Conservation (phyloP, 257 asterid genomes). For the Verbena officinalis region DNA sequence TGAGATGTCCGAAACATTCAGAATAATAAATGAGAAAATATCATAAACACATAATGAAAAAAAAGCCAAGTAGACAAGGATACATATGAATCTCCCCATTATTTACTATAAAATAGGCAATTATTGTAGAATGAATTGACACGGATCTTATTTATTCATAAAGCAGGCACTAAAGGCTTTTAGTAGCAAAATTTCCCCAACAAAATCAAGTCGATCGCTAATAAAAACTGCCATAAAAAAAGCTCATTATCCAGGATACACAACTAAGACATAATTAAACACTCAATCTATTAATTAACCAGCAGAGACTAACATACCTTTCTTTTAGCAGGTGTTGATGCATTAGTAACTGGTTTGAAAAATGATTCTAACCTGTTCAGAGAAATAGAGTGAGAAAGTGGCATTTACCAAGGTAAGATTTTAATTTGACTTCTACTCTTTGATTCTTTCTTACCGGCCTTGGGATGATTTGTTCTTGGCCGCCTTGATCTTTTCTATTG, state of each 20-base stretch:
- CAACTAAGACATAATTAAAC: background rate
- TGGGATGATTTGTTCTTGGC: constrained; percentile 93
- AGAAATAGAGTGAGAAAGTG: constrained; percentile 22
- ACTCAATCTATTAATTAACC: constrained; percentile 5
- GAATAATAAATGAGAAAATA: background rate
- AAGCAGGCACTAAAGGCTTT: constrained; percentile 2
- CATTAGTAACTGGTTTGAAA: constrained; percentile 79
- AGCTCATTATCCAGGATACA: background rate
- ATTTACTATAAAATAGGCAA: background rate
- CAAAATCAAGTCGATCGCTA: background rate
- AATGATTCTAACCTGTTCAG: constrained; percentile 86
- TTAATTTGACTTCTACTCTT: constrained; percentile 10
- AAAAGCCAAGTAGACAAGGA: background rate
- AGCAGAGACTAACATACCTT: constrained; percentile 54
- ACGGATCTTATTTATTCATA: background rate
- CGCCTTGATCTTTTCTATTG: constrained; percentile 93
- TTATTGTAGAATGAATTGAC: background rate
- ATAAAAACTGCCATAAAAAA: constrained; percentile 4
- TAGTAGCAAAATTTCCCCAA: too few species aligned
- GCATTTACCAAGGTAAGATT: constrained; percentile 15
- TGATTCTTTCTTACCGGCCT: constrained; percentile 71
- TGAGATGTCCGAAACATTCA: constrained; percentile 18
- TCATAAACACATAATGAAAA: too few species aligned
- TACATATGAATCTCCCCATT: background rate
- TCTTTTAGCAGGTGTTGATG: constrained; percentile 72